phyloP scores from a whole-genome alignment of 2,329 filamentous ascomycete species.

The Paraphoma sp. region DNA sequence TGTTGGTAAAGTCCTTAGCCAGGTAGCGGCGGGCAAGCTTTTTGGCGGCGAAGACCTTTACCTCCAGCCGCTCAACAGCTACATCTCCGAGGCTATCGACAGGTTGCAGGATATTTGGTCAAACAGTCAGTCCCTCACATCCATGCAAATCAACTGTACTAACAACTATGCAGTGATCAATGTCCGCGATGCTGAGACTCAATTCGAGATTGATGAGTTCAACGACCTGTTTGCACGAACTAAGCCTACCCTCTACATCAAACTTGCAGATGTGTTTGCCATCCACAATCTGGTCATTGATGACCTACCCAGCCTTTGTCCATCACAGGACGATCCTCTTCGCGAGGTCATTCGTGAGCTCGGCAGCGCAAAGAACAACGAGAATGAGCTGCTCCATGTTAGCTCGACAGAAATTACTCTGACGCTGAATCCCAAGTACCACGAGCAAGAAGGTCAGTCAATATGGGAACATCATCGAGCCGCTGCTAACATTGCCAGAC shows the following conservation, averaged over 20 bases:
- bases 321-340: slow-evolving; percentile 82
- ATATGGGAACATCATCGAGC: neutral
- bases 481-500: slow-evolving; percentile 59
- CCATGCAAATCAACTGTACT: slow-evolving; percentile 27
- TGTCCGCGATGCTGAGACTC: slow-evolving; percentile 84
- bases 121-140: slow-evolving; percentile 56
- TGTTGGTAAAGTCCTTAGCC: slow-evolving; percentile 88
- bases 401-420: slow-evolving; percentile 89
- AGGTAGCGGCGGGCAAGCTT: slow-evolving; percentile 84
- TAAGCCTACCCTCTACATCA: slow-evolving; percentile 98
- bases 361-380: slow-evolving; percentile 94
- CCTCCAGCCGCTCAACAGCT: slow-evolving; percentile 91
- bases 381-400: slow-evolving; percentile 87
- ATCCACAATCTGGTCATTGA: slow-evolving; percentile 87
- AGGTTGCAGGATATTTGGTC: slow-evolving; percentile 77
- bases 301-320: slow-evolving; percentile 79
- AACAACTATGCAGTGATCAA: slow-evolving; percentile 68
- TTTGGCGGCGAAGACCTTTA: slow-evolving; percentile 97
- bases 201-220: slow-evolving; percentile 98
- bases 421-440: slow-evolving; percentile 86
- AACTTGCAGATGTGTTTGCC: slow-evolving; percentile 96
- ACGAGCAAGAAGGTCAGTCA: slow-evolving; percentile 74
- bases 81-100: slow-evolving; percentile 83
- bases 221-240: slow-evolving; percentile 97
- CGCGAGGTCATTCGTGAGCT: slow-evolving; percentile 92